Percentiles rank a stretch among this genome's conserved stretches.
Conservation (phyloP, 108 stramenopile species). For the Cyclotella cryptica region DNA sequence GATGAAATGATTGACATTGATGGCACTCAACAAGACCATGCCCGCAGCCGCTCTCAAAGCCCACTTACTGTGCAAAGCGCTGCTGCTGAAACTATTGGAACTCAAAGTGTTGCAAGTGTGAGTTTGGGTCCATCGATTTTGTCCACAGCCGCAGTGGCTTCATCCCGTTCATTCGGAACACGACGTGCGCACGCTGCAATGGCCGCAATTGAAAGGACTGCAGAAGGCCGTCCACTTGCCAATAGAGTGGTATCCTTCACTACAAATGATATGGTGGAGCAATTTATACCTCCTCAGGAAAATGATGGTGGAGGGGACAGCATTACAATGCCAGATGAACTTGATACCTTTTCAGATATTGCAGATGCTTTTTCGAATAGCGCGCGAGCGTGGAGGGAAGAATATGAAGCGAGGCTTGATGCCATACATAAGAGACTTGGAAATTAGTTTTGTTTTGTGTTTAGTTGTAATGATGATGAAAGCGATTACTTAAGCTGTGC, state of each 20-base stretch:
- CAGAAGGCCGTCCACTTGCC: conserved; percentile 43
- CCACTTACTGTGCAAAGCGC: conserved; percentile 58
- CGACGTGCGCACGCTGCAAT: conserved; percentile 48
- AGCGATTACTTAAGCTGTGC: neutral
- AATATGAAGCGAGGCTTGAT: conserved; percentile 58
- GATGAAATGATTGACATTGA: conserved; percentile 28
- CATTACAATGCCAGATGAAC: conserved; percentile 62
- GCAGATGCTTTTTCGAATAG: conserved; percentile 58
- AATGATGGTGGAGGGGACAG: conserved; percentile 51
- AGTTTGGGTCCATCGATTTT: conserved; percentile 48
- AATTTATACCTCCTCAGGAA: conserved; percentile 29
- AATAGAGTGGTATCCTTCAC: conserved; percentile 59
- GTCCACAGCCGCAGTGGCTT: conserved; percentile 54
- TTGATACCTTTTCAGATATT: conserved; percentile 58
- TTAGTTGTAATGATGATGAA: neutral
- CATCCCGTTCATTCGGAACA: conserved; percentile 44
- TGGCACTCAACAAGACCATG: conserved; percentile 21
- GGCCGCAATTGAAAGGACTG: conserved; percentile 35
- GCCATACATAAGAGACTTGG: conserved; percentile 56
- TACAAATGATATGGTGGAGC: conserved; percentile 43
- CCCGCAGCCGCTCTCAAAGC: conserved; percentile 48
- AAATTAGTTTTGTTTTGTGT: conserved; percentile 13
- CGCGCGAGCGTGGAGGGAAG: conserved; percentile 56
- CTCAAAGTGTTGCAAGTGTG: conserved; percentile 55
- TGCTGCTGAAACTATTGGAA: conserved; percentile 39